A percentile compares a stretch with the other conserved stretches of the same genome.
These are phyloP conservation scores for Rhododendron mucronatum DNA, from an alignment of 148 eudicot genomes.

Conservation along the genomic window DNA sequence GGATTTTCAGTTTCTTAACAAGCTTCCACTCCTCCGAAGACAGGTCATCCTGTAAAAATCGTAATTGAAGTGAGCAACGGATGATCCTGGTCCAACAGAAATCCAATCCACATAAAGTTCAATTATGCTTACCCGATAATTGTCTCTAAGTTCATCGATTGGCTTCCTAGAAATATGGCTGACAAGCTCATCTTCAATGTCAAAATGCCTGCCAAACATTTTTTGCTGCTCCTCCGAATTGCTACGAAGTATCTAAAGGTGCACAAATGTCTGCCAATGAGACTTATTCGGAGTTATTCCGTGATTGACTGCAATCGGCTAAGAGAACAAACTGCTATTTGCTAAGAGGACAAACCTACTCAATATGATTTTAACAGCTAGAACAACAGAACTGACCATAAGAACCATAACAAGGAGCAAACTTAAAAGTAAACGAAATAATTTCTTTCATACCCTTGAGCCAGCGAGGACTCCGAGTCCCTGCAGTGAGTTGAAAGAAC, in stretches of 20 bases:
- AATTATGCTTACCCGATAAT: no score
- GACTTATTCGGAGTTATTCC: no score
- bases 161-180: constrained; percentile 78
- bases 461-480: no score
- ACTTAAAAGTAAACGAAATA: no score
- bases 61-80: background rate
- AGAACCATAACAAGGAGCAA: background rate
- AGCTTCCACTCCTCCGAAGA: constrained; percentile 49
- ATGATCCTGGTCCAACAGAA: background rate
- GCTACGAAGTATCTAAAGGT: no score
- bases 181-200: constrained; percentile 35
- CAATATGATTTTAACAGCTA: background rate
- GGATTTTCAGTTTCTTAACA: constrained; percentile 57
- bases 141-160: constrained; percentile 13
- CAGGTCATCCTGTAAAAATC: constrained; percentile 50
- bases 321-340: background rate
- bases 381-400: background rate
- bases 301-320: no score
- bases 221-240: no score
- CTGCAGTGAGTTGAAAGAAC: no score
- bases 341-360: background rate
- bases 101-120: background rate
- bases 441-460: no score
- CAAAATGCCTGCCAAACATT: no score
- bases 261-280: no score